Percentiles rank a stretch among this genome's conserved stretches.
phyloP scores from a whole-genome alignment of 345 rosid species.

The Rhodomyrtus tomentosa region DNA sequence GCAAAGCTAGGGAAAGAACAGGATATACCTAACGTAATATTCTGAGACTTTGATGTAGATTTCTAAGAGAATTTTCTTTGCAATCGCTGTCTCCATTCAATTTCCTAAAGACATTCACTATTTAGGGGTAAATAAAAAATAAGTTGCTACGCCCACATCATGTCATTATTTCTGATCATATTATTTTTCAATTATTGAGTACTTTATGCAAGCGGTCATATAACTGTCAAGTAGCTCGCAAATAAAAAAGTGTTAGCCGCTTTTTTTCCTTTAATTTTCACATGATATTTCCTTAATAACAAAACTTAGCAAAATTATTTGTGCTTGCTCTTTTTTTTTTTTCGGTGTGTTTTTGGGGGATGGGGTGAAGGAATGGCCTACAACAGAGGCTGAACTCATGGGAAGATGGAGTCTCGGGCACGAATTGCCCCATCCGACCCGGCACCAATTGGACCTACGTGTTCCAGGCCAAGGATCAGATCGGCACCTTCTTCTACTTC shows the following conservation, averaged over 20 bases:
- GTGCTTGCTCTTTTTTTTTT: background rate
- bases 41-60: background rate
- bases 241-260: background rate
- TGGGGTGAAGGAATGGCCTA: constrained; percentile 33
- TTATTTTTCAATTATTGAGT: no score
- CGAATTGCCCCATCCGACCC: constrained; percentile 46
- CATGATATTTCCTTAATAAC: background rate
- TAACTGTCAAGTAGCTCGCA: no score
- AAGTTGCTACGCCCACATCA: no score
- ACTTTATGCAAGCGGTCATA: no score
- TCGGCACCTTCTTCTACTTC: constrained; percentile 37
- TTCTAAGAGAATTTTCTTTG: background rate
- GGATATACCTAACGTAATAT: background rate
- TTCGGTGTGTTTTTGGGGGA: background rate
- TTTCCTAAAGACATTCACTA: background rate
- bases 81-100: background rate
- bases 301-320: background rate
- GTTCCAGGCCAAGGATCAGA: constrained; percentile 50
- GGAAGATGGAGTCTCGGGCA: constrained; percentile 53
- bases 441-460: constrained; percentile 36
- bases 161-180: no score
- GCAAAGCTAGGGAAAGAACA: background rate
- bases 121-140: no score
- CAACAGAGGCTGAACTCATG: constrained; percentile 49
- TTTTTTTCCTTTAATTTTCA: background rate